Conservation (phyloP, 169 alveolate genomes). For the Amoebophrya sp. region DNA sequence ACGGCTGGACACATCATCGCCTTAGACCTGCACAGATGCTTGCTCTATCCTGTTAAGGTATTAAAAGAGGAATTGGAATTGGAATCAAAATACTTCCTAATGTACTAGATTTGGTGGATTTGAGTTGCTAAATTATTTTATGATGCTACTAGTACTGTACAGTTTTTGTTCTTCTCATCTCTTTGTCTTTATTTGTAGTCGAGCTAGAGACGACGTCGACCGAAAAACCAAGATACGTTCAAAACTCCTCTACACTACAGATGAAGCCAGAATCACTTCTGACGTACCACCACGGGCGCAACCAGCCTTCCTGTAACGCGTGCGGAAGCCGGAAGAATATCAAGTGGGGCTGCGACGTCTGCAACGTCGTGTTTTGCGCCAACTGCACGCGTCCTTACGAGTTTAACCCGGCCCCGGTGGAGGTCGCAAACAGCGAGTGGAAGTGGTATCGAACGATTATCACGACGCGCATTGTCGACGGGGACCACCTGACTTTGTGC, state of each 20-base stretch:
- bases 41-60: not conserved
- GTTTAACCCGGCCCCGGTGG: not conserved
- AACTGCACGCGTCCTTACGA: not conserved
- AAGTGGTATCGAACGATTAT: conserved; percentile 14
- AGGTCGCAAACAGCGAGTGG: not conserved
- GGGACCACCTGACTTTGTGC: not conserved
- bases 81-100: no score
- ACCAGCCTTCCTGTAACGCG: not conserved
- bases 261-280: not conserved
- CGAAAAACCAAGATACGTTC: no score
- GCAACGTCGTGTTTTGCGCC: not conserved
- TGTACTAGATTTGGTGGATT: no score
- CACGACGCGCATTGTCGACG: not conserved
- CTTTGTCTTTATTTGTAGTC: no score
- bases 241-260: no score
- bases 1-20: not conserved
- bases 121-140: no score
- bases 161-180: no score
- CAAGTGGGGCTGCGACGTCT: not conserved
- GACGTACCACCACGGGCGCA: not conserved
- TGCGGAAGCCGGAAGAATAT: not conserved
- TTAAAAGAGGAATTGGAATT: no score
- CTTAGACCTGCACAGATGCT: not conserved
- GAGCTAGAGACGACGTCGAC: no score
- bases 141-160: no score